Conservation (phyloP, 345 rosid species). For the Viola odorata region DNA sequence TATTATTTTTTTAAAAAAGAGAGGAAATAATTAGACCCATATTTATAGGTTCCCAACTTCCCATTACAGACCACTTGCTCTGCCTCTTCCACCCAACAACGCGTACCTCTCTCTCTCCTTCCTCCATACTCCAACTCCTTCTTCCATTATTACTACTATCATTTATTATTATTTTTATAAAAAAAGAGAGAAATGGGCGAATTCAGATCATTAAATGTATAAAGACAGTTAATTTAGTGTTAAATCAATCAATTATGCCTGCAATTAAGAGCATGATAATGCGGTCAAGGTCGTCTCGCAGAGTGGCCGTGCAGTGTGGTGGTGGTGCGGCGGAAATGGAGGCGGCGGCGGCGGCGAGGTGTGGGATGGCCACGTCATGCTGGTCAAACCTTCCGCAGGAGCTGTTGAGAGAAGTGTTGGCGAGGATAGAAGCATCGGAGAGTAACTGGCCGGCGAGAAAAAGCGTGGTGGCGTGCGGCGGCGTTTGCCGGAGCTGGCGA, state of each 20-base stretch:
- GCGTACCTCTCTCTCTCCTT: too few species aligned
- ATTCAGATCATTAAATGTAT: too few species aligned
- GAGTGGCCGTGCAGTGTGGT: conserved; percentile 15
- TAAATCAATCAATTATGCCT: conserved; percentile 8
- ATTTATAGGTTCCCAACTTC: too few species aligned
- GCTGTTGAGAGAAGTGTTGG: conserved; percentile 25
- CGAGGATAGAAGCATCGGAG: conserved; percentile 28
- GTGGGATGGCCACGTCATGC: conserved; percentile 1
- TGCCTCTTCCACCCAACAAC: too few species aligned
- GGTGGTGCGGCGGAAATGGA: conserved; percentile 10
- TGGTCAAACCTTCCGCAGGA: conserved; percentile 32
- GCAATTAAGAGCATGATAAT: conserved; percentile 39
- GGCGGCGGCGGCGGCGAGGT: not conserved
- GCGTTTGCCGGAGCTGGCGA: conserved; percentile 33
- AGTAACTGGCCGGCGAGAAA: conserved; percentile 26
- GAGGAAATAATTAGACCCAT: too few species aligned
- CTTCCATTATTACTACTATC: too few species aligned
- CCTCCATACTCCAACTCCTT: too few species aligned
- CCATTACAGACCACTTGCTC: too few species aligned
- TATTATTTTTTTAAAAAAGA: too few species aligned
- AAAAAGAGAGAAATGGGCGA: too few species aligned
- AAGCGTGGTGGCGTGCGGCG: conserved; percentile 32
- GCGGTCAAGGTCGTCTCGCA: conserved; percentile 20
- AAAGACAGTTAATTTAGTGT: not conserved
- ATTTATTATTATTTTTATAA: too few species aligned